Evolutionary conservation across 306 rosid genomes (phyloP).

Genomic region (Cercis canadensis): DNA sequence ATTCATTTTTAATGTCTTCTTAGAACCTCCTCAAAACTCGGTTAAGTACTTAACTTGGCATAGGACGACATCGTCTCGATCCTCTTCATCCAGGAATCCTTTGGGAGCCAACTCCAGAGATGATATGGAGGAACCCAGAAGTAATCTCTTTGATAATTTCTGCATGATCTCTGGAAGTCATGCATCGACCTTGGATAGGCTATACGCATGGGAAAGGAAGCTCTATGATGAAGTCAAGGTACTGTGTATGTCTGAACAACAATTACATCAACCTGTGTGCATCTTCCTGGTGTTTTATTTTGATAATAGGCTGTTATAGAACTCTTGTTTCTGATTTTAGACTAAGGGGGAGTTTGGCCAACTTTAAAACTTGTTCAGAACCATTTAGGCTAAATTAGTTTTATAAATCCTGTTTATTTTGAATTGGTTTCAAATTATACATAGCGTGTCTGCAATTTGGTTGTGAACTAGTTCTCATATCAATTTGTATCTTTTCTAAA

Average conservation of each 20-base stretch:
- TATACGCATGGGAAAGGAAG: constrained; percentile 97
- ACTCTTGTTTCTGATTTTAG: constrained; percentile 24
- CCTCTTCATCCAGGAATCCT: constrained; percentile 88
- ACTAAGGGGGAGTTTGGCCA: neutral
- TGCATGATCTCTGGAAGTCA: constrained; percentile 95
- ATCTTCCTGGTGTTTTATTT: constrained; percentile 11
- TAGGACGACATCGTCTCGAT: constrained; percentile 79
- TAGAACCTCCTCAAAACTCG: constrained; percentile 78
- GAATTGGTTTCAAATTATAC: no score
- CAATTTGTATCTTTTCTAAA: no score
- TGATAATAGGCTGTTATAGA: constrained; percentile 23
- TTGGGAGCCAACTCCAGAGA: constrained; percentile 73
- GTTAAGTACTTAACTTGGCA: constrained; percentile 88
- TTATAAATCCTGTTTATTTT: no score
- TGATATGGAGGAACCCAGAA: constrained; percentile 56
- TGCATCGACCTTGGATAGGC: constrained; percentile 95
- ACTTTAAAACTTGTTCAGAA: no score
- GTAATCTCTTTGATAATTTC: constrained; percentile 65
- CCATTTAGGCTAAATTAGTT: no score
- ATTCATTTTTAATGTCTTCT: constrained; percentile 22
- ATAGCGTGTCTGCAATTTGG: no score
- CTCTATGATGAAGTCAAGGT: constrained; percentile 99
- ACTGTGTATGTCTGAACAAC: constrained; percentile 32
- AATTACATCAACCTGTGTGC: neutral
- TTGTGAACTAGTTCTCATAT: no score